Conservation (phyloP, 768 basidiomycete species). For the Lactarius sp. region DNA sequence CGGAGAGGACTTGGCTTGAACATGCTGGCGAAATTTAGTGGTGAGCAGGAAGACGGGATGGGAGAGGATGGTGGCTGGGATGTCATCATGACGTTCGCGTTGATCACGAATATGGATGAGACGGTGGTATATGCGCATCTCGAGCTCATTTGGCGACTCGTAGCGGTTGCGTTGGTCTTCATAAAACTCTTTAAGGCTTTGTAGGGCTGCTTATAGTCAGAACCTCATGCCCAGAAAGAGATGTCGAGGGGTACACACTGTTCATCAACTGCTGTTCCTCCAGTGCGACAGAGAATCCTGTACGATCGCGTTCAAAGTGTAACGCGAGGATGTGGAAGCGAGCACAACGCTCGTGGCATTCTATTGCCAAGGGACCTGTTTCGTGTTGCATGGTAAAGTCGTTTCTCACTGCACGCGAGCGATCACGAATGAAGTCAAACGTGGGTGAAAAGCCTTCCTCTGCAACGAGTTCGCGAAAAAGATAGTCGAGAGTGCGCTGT, state of each 20-base stretch:
- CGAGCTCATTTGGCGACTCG: slow-evolving; percentile 79
- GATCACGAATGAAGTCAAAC: slow-evolving; percentile 85
- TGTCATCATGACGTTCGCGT: slow-evolving; percentile 65
- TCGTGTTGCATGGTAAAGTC: slow-evolving; percentile 94
- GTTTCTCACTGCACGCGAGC: slow-evolving; percentile 82
- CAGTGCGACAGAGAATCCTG: slow-evolving; percentile 56
- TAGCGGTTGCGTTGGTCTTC: slow-evolving; percentile 68
- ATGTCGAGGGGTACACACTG: slow-evolving; percentile 47
- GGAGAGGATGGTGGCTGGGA: slow-evolving; percentile 59
- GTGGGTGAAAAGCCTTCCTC: slow-evolving; percentile 64
- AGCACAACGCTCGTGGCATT: slow-evolving; percentile 90
- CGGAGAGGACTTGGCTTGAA: slow-evolving; percentile 73
- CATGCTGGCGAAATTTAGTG: slow-evolving; percentile 71
- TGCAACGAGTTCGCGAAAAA: slow-evolving; percentile 78
- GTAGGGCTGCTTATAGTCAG: slow-evolving; percentile 56
- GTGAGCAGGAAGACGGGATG: slow-evolving; percentile 80
- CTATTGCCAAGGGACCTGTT: slow-evolving; percentile 70
- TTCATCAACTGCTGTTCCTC: slow-evolving; percentile 92
- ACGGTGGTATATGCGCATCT: slow-evolving; percentile 94
- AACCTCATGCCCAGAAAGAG: slow-evolving; percentile 3
- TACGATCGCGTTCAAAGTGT: slow-evolving; percentile 54
- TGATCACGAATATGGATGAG: slow-evolving; percentile 88
- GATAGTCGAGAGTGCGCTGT: slow-evolving; percentile 85
- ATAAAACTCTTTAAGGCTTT: slow-evolving; percentile 90
- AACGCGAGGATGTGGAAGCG: slow-evolving; percentile 88